A percentile compares a stretch with the other conserved stretches of the same genome.
Conservation (phyloP, 768 basidiomycete genomes). For the Neoboletus subvelutipes region DNA sequence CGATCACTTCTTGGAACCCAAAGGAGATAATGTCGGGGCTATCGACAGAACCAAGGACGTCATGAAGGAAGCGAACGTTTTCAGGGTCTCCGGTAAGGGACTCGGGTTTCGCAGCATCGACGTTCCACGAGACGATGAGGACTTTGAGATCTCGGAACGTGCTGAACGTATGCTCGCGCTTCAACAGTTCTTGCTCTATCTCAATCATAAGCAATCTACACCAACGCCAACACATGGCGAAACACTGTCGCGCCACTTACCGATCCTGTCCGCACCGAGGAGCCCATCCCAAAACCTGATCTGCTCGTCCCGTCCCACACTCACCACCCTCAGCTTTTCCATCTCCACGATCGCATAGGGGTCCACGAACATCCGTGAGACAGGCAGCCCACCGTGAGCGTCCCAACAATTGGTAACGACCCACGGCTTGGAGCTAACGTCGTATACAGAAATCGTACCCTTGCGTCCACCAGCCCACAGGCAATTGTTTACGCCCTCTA, state of each 20-base stretch:
- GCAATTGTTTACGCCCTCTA: conserved; percentile 81
- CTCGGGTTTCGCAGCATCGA: conserved; percentile 84
- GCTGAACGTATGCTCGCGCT: conserved; percentile 75
- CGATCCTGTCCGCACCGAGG: conserved; percentile 80
- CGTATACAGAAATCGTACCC: conserved; percentile 81
- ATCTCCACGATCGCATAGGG: conserved; percentile 70
- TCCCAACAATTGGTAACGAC: conserved; percentile 83
- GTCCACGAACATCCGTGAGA: conserved; percentile 67
- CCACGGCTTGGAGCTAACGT: conserved; percentile 76
- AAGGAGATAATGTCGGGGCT: conserved; percentile 88
- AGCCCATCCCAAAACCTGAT: conserved; percentile 90
- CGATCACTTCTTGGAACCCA: conserved; percentile 95
- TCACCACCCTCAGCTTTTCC: conserved; percentile 68
- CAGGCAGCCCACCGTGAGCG: conserved; percentile 69
- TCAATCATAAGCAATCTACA: conserved; percentile 1
- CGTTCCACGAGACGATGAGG: conserved; percentile 90
- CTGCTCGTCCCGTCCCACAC: conserved; percentile 70
- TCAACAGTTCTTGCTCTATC: conserved; percentile 71
- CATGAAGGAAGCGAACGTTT: conserved; percentile 81
- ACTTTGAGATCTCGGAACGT: conserved; percentile 74
- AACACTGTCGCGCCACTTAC: conserved; percentile 44
- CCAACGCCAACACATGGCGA: not conserved
- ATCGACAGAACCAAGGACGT: conserved; percentile 69
- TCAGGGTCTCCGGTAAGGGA: conserved; percentile 59
- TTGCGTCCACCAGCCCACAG: conserved; percentile 88